A percentile compares a stretch with the other conserved stretches of the same genome.
Conservation (phyloP, 805 yeast species). For the Ogataea salicorniae region DNA sequence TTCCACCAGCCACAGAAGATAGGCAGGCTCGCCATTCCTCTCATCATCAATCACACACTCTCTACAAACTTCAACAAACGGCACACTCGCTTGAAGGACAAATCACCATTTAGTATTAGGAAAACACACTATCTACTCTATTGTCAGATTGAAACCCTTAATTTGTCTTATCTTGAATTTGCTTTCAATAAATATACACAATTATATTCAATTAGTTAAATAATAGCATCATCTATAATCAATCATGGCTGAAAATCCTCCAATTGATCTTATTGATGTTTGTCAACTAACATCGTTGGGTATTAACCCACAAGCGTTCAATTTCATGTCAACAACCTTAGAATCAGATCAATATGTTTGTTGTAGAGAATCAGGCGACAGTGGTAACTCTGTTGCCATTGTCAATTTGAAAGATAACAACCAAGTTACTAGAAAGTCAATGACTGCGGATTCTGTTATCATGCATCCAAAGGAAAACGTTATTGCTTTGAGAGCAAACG, state of each 20-base stretch:
- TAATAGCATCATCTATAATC: neutral
- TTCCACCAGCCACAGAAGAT: too few relatives aligned
- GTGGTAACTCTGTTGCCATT: constrained; percentile 89
- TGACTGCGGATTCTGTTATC: constrained; percentile 97
- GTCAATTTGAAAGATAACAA: constrained; percentile 78
- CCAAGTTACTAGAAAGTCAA: constrained; percentile 79
- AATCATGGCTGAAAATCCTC: constrained; percentile 56
- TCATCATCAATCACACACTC: neutral
- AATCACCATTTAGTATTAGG: neutral
- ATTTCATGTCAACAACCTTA: constrained; percentile 89
- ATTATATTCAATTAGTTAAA: neutral
- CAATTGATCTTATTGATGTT: constrained; percentile 95
- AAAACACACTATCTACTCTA: too few relatives aligned
- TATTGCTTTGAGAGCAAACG: constrained; percentile 91
- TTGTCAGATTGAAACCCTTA: neutral
- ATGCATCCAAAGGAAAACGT: constrained; percentile 90
- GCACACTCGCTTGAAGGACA: neutral
- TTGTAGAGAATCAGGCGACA: constrained; percentile 56
- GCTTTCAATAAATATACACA: neutral
- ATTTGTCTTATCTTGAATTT: neutral
- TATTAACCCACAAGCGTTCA: constrained; percentile 77
- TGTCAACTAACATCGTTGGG: constrained; percentile 84
- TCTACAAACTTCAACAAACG: neutral
- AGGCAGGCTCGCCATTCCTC: too few relatives aligned
- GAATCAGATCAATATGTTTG: constrained; percentile 91